Base-by-base conservation (phyloP, 768 basidiomycete genomes). In the Agrocybe pediades region DNA sequence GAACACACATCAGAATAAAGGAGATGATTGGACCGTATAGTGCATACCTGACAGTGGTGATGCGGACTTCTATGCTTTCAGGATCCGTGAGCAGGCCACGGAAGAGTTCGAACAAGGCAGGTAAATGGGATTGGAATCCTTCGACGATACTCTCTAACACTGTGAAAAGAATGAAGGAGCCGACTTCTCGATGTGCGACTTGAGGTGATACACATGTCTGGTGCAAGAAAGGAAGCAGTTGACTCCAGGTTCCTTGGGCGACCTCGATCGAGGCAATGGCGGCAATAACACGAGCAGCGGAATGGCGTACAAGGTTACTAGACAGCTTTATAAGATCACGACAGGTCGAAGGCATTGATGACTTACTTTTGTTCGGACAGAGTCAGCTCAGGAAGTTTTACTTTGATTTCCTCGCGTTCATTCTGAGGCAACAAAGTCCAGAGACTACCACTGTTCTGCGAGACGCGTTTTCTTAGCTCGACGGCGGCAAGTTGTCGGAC, bases 401-500 rank as follows among this genome's bases (percentile, higher is more conserved):
- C 72, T 76, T 98, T 99, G 73, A 99, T 92, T 68, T 89, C 80
- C 58, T 86, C 79, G 39, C 96, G 87, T 55, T 87, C 77, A 30
- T 78, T 74, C 66, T 82, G 80, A 29, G 84, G 72, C 24, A 92
- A 79, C 51, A 82, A 75, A 17, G 84, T 75, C 97, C 97, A 99
- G 26, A 95, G 71, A 67, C 81, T 84, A 46, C 88, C 90, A 60
- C 88, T 90, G 63, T 87, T 87, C 67, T 85, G 82, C 23, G 80
- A 69, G 55, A 98, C 84, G 53, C 96, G 90, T 79, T 99, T 99
- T 62, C 96, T 83, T 68, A 98, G 80, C 74, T 99, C 97, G 51
- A 98, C 95, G 7, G 95, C 95, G 44, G 95, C 92, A 19, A 99
- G 82, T 84, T 99, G 97, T 56, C 95, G 91, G 58, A 98, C 86